These are phyloP conservation scores for Flaveria sonorensis DNA, from an alignment of 129 eudicot species.

Conservation along the genomic window DNA sequence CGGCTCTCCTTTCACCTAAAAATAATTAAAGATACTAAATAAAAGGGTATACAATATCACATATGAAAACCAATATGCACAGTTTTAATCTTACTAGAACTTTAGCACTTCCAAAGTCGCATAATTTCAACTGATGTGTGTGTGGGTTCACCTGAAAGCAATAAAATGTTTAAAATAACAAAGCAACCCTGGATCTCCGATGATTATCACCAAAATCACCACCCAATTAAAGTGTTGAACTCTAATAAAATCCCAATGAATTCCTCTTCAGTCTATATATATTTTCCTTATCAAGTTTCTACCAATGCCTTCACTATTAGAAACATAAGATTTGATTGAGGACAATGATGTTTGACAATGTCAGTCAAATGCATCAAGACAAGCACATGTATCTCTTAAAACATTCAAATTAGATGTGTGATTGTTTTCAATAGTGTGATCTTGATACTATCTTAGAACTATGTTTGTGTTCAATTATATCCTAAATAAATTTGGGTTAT, in stretches of 20 bases:
- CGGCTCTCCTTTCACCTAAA: slow-evolving; percentile 96
- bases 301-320: background rate
- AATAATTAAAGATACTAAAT: slow-evolving; percentile 18
- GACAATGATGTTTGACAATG: background rate
- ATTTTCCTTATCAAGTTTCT: slow-evolving; percentile 14
- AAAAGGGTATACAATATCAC: slow-evolving; percentile 15
- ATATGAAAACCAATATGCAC: slow-evolving; percentile 20
- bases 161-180: background rate
- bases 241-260: background rate
- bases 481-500: background rate
- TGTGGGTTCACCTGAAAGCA: slow-evolving; percentile 93
- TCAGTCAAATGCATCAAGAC: background rate
- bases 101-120: slow-evolving; percentile 99
- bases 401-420: background rate
- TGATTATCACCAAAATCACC: slow-evolving; percentile 3
- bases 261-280: background rate
- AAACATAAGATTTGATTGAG: background rate
- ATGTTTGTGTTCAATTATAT: background rate
- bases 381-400: background rate
- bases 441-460: background rate
- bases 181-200: background rate
- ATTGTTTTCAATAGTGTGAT: background rate
- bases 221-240: background rate
- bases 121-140: slow-evolving; percentile 94
- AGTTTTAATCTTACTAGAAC: slow-evolving; percentile 67